phyloP scores from a whole-genome alignment of 2,329 filamentous ascomycete genomes.

The Truncatella angustata region DNA sequence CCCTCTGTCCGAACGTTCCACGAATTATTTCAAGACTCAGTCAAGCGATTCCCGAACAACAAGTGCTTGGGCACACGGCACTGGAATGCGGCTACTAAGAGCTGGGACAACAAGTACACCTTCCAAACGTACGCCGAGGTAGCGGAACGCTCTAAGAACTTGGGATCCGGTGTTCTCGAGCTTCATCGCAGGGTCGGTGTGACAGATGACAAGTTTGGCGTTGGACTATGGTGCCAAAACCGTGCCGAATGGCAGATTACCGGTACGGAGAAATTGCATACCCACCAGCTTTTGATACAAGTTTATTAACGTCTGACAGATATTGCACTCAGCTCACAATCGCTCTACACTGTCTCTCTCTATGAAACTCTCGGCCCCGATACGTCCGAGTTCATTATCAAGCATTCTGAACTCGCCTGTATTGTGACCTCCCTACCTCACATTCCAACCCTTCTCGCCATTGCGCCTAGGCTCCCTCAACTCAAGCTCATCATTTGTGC shows the following conservation, averaged over 20 bases:
- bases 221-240: constrained; percentile 86
- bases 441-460: constrained; percentile 76
- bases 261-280: constrained; percentile 42
- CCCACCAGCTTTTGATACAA: neutral
- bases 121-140: constrained; percentile 84
- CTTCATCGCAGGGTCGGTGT: constrained; percentile 73
- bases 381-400: constrained; percentile 92
- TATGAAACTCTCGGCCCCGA: constrained; percentile 95
- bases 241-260: constrained; percentile 86
- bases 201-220: constrained; percentile 63
- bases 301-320: constrained; percentile 48
- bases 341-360: constrained; percentile 85
- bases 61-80: constrained; percentile 78
- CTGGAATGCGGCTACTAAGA: constrained; percentile 73
- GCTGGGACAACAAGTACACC: constrained; percentile 70
- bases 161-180: constrained; percentile 83
- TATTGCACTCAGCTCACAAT: constrained; percentile 82
- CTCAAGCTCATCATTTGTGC: constrained; percentile 87
- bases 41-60: constrained; percentile 60
- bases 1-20: constrained; percentile 70
- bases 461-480: constrained; percentile 71
- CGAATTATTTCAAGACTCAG: constrained; percentile 74
- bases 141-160: constrained; percentile 74
- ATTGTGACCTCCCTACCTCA: constrained; percentile 79
- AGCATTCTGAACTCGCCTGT: constrained; percentile 75